These are phyloP conservation scores for Magnaporthiopsis poae DNA, from an alignment of 2,329 filamentous ascomycete genomes.

Conservation along the genomic window DNA sequence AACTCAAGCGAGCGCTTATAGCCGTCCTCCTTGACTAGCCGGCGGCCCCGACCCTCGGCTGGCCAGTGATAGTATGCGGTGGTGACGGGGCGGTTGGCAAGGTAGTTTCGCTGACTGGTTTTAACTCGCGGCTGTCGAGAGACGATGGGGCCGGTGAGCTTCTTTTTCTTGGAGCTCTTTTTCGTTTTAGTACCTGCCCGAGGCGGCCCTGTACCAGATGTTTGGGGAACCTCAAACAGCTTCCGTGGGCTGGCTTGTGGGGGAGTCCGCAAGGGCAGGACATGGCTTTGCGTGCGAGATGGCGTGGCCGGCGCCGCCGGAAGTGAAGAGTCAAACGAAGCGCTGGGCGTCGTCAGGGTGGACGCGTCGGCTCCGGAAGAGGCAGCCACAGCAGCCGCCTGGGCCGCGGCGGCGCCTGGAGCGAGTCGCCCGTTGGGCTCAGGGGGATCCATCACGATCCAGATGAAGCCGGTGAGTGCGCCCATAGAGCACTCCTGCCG, in stretches of 20 bases:
- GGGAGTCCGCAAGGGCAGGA: conserved; percentile 13
- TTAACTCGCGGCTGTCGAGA: conserved; percentile 58
- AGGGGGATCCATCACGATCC: conserved; percentile 68
- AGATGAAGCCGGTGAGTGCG: conserved; percentile 84
- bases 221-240: conserved; percentile 15
- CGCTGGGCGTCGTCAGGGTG: conserved; percentile 18
- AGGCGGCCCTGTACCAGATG: neutral
- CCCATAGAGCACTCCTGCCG: conserved; percentile 92
- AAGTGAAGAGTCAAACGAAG: conserved; percentile 19
- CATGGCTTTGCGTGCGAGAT: conserved; percentile 16
- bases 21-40: conserved; percentile 51
- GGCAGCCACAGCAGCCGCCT: neutral
- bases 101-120: conserved; percentile 40
- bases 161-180: conserved; percentile 29
- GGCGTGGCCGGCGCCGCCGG: conserved; percentile 22
- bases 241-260: conserved; percentile 16
- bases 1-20: conserved; percentile 62
- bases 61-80: conserved; percentile 61
- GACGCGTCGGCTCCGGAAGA: conserved; percentile 8
- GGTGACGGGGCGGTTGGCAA: conserved; percentile 37
- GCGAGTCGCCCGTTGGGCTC: conserved; percentile 1
- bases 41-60: conserved; percentile 47
- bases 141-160: conserved; percentile 49
- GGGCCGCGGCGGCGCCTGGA: neutral
- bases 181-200: conserved; percentile 17